Base-by-base conservation (phyloP, 176 grass and related monocot genomes). In the Carex littledalei region DNA sequence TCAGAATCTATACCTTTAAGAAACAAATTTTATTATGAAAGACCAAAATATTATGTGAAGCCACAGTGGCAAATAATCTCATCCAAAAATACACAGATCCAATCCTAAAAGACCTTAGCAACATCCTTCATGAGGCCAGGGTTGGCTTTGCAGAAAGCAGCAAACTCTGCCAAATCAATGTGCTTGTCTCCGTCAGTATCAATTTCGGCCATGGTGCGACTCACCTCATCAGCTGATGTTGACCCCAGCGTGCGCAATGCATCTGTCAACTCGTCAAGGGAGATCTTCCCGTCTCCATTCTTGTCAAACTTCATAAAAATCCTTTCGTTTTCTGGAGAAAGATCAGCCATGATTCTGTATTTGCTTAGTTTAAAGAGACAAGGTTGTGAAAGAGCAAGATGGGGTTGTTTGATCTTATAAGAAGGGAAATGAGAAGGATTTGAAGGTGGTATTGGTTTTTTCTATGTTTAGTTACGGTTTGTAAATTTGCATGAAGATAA, bases 61-160 rank as follows among this genome's bases (percentile, higher is more conserved):
- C 52, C 50, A 78, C 5, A 32, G 52, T 78, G 24, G 15, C 6
- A n/a, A 35, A 70, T 7, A 70, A 41, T 13, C 65, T 54, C 53
- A 29, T 54, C 20, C 47, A 53, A 77, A 54, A 34, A 78, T 18
- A 55, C 49, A 77, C 56, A 16, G 26, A 57, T 21, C 52, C 74
- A 78, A 72, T 78, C 52, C 74, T 78, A 93, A 88, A 96, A 96
- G 89, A 93, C 91, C 94, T 96, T 96, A 9, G 94, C 94, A 56
- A 96, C 91, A 79, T 96, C 94, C 87, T 93, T 97, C 91, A 92
- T 94, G 88, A 97, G 94, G 0, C 94, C 91, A 14, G 94, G 85
- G 87, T 97, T 97, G 34, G 92, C 88, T 84, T 85, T 86, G 92
- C 94, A 97, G 88, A 97, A 97, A 66, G 88, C 88, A 89, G 89